Evolutionary conservation across 2,329 filamentous ascomycete species (phyloP), one percentile per base, ranked within the genome.

Genomic region (Claviceps sp.): DNA sequence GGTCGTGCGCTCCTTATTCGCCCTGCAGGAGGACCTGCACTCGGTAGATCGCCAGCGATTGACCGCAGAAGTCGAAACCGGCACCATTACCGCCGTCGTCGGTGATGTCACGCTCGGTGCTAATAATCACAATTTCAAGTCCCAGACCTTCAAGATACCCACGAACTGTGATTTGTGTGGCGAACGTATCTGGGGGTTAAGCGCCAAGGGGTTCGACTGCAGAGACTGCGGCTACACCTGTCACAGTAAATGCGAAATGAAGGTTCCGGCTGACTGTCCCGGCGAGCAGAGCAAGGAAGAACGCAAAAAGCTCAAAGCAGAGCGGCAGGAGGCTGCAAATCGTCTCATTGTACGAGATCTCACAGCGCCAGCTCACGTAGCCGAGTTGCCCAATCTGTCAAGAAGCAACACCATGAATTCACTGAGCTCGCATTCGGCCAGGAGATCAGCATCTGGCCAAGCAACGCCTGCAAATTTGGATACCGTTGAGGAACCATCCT

Each of bases 241-340:
- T 64, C 93, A 98, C 69, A 94, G 84, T 73, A 98, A 98, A 71
- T 98, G 93, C 66, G 88, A 98, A 71, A 93, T 98, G 85, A 98
- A 97, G 69, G 93, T 97, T 0, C 89, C 93, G 0, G 86, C 93
- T 7, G 88, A 95, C 64, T 98, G 93, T 63, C 93, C 93, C 0
- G 93, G 93, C 48, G 93, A 97, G 63, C 82, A 93, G 64, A 84
- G 77, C 56, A 98, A 97, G 68, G 93, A 97, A 56, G 90, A 95
- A 61, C 90, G 84, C 71, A 98, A 96, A 74, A 94, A 90, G 61
- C 76, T 95, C 59, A 97, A 97, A 68, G 77, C 78, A 43, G 85
- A 90, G 64, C 80, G 90, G 54, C 91, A 97, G 68, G 84, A 86
- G 53, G 76, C 83, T 4, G 85, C 90, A 13, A 86, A 84, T 61